These are phyloP conservation scores for Pistacia vera DNA, from an alignment of 345 rosid species.

Conservation along the genomic window DNA sequence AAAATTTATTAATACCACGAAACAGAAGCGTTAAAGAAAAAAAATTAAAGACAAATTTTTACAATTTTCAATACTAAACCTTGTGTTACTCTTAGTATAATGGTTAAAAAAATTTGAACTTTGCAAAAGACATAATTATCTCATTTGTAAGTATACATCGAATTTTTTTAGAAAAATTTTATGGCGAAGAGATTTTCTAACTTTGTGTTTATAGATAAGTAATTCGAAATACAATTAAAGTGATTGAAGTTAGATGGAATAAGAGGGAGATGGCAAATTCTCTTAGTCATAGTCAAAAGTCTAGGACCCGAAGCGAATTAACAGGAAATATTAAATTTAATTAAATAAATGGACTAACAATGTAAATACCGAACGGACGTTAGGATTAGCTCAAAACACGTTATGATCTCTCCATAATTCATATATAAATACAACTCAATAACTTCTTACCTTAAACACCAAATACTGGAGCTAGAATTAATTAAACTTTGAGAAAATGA, in stretches of 20 bases:
- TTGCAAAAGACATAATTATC: no score
- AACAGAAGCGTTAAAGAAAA: no score
- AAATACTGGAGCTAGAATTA: not conserved
- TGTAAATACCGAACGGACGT: conserved; percentile 29
- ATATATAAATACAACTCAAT: conserved; percentile 17
- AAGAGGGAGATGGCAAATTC: not conserved
- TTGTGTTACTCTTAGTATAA: no score
- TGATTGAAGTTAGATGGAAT: not conserved
- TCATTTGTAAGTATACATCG: no score
- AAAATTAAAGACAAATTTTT: no score
- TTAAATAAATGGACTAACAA: not conserved
- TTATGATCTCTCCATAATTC: not conserved
- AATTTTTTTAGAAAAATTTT: no score
- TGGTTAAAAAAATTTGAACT: no score
- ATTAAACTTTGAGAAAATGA: conserved; percentile 22
- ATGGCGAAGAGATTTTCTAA: no score
- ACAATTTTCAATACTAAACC: no score
- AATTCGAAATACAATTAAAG: no score
- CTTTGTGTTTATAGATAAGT: no score
- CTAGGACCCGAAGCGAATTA: not conserved
- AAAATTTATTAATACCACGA: no score
- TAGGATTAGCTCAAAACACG: conserved; percentile 35
- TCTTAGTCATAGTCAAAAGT: not conserved
- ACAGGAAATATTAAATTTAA: not conserved
- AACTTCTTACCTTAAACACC: conserved; percentile 19